Percentiles rank a stretch among this genome's conserved stretches.
These are phyloP conservation scores for Suillus lakei DNA, from an alignment of 768 basidiomycete species.

Conservation along the genomic window DNA sequence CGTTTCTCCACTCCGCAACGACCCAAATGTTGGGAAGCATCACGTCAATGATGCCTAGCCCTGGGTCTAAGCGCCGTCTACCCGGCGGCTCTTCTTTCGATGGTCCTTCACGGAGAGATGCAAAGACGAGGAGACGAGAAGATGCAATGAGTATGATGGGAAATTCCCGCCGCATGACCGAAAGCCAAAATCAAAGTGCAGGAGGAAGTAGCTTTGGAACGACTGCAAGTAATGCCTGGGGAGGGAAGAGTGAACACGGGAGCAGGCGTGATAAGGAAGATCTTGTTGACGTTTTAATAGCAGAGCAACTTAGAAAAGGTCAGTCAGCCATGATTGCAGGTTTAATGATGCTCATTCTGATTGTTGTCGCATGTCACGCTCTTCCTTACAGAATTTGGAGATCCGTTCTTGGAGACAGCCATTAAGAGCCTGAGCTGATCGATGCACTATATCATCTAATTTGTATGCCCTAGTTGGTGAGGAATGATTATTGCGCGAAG, in stretches of 20 bases:
- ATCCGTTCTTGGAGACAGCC: constrained; percentile 52
- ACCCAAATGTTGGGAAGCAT: constrained; percentile 22
- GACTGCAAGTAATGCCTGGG: constrained; percentile 22
- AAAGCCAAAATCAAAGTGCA: constrained; percentile 24
- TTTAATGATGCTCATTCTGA: neutral
- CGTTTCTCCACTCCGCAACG: constrained; percentile 19
- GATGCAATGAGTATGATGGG: constrained; percentile 36
- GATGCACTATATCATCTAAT: neutral
- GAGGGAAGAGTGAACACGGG: constrained; percentile 40
- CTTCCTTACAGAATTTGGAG: constrained; percentile 20
- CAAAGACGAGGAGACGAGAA: constrained; percentile 54
- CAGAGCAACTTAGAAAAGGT: constrained; percentile 63
- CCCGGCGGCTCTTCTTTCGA: constrained; percentile 50
- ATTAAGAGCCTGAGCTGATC: constrained; percentile 32
- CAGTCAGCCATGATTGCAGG: constrained; percentile 12
- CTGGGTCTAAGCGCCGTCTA: constrained; percentile 53
- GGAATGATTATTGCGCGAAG: neutral
- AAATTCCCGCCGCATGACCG: constrained; percentile 29
- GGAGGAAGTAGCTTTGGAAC: constrained; percentile 13
- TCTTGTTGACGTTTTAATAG: constrained; percentile 51
- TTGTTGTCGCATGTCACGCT: neutral
- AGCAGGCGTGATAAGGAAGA: constrained; percentile 62
- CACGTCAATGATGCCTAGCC: constrained; percentile 23
- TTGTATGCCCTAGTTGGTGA: constrained; percentile 13
- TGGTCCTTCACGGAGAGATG: constrained; percentile 48